Percentiles rank a stretch among this genome's conserved stretches.
Evolutionary conservation across 306 rosid species (phyloP).

Genomic region (Corylus heterophylla): DNA sequence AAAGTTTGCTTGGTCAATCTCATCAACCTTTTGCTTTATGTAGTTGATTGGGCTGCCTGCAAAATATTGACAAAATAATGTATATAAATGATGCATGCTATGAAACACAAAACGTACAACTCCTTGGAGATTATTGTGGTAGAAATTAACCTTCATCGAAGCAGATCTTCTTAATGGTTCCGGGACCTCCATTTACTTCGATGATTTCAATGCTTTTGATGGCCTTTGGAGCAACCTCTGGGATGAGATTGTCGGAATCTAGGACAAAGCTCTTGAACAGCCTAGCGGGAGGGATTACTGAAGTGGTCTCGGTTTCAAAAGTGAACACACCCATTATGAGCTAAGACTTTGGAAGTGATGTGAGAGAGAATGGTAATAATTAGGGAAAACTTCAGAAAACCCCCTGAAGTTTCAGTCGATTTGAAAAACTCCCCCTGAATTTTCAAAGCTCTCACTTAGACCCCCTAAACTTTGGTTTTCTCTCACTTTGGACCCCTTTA

Average conservation of each 20-base stretch:
- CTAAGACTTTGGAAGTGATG: not conserved
- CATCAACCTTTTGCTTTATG: constrained; percentile 26
- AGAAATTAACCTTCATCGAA: constrained; percentile 17
- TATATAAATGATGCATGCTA: not conserved
- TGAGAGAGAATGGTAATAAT: too few relatives aligned
- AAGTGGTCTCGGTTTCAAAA: constrained; percentile 12
- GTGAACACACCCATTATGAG: constrained; percentile 41
- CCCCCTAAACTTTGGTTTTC: too few relatives aligned
- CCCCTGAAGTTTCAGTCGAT: too few relatives aligned
- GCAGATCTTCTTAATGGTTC: constrained; percentile 41
- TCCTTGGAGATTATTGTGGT: not conserved
- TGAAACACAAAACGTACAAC: not conserved
- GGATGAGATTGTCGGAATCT: constrained; percentile 30
- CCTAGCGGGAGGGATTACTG: constrained; percentile 27
- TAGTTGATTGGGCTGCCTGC: not conserved
- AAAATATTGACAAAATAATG: not conserved
- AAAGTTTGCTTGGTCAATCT: constrained; percentile 19
- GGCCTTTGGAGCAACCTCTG: constrained; percentile 17
- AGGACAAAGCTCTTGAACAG: constrained; percentile 29
- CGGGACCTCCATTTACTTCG: constrained; percentile 43
- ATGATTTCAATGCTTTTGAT: constrained; percentile 25
- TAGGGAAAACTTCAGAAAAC: too few relatives aligned
- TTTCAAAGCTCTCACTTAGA: too few relatives aligned
- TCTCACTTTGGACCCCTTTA: too few relatives aligned
- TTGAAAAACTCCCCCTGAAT: too few relatives aligned